A percentile compares a stretch with the other conserved stretches of the same genome.
These are phyloP conservation scores for Diddensiella transvaalensis DNA, from an alignment of 805 yeast genomes.

Conservation along the genomic window DNA sequence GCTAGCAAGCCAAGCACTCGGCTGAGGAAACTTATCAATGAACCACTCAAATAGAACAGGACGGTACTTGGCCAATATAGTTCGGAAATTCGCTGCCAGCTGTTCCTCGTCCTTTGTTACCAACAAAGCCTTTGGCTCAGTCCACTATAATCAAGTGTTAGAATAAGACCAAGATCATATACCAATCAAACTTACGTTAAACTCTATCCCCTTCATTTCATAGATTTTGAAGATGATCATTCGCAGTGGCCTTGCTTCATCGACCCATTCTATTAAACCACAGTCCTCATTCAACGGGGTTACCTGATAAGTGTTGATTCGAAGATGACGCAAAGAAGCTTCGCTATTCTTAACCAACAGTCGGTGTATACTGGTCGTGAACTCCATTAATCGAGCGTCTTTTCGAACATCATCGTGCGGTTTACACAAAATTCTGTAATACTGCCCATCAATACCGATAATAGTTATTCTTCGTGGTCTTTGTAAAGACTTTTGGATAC, in stretches of 20 bases:
- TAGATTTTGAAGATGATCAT: constrained; percentile 50
- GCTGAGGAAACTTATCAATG: constrained; percentile 83
- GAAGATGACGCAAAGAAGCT: constrained; percentile 66
- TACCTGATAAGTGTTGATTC: constrained; percentile 80
- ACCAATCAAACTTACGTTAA: constrained; percentile 22
- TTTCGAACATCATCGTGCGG: constrained; percentile 88
- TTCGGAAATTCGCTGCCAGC: constrained; percentile 37
- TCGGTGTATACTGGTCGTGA: constrained; percentile 81
- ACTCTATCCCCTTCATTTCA: constrained; percentile 38
- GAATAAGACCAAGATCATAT: constrained; percentile 31
- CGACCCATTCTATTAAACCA: constrained; percentile 91
- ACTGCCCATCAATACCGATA: constrained; percentile 72
- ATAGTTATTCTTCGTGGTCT: constrained; percentile 76
- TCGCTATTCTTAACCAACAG: constrained; percentile 63
- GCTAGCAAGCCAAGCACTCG: constrained; percentile 79
- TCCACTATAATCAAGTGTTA: constrained; percentile 22
- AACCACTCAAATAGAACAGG: constrained; percentile 81
- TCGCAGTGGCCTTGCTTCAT: constrained; percentile 67
- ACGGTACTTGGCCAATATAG: constrained; percentile 34
- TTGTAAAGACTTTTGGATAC: constrained; percentile 76
- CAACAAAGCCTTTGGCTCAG: constrained; percentile 28
- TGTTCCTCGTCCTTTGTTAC: constrained; percentile 28
- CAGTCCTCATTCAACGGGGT: constrained; percentile 79
- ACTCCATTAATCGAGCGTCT: constrained; percentile 91
- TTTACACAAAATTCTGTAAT: constrained; percentile 75